Conservation (phyloP, 2,329 filamentous ascomycete species). For the Endothia cerciana region DNA sequence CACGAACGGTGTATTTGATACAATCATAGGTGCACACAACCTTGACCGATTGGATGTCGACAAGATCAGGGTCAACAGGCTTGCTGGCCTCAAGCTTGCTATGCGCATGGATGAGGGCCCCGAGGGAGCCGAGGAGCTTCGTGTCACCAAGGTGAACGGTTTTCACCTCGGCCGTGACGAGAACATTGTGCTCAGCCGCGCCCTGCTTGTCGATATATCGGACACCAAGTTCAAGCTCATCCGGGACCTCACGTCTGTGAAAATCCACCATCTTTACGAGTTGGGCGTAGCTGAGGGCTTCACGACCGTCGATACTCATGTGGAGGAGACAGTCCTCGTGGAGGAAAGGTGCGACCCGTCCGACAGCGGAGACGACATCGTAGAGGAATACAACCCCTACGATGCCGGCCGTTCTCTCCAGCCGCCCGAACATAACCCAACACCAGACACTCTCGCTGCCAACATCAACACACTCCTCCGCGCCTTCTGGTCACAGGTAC, state of each 20-base stretch:
- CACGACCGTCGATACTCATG: constrained; percentile 30
- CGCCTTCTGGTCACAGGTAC: constrained; percentile 39
- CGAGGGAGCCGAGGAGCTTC: constrained; percentile 54
- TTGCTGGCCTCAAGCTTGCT: constrained; percentile 65
- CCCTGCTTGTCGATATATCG: constrained; percentile 74
- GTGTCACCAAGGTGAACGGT: constrained; percentile 80
- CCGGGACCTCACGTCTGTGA: constrained; percentile 60
- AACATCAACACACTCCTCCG: constrained; percentile 27
- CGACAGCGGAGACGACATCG: neutral
- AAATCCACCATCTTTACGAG: constrained; percentile 51
- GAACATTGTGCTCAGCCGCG: constrained; percentile 77
- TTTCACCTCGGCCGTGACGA: constrained; percentile 85
- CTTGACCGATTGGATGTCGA: constrained; percentile 50
- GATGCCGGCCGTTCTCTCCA: neutral
- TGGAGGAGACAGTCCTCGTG: constrained; percentile 16
- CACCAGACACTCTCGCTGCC: constrained; percentile 19
- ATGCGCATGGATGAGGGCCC: constrained; percentile 66
- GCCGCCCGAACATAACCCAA: neutral
- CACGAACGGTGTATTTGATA: constrained; percentile 49
- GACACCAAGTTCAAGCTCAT: constrained; percentile 85
- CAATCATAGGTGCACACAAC: constrained; percentile 51
- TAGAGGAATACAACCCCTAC: constrained; percentile 2
- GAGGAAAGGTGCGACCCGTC: constrained; percentile 32
- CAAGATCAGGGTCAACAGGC: constrained; percentile 53
- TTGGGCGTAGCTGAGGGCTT: constrained; percentile 71